These are phyloP conservation scores for Malbranchea zuffiana DNA, from an alignment of 2,329 filamentous ascomycete species.

Conservation along the genomic window DNA sequence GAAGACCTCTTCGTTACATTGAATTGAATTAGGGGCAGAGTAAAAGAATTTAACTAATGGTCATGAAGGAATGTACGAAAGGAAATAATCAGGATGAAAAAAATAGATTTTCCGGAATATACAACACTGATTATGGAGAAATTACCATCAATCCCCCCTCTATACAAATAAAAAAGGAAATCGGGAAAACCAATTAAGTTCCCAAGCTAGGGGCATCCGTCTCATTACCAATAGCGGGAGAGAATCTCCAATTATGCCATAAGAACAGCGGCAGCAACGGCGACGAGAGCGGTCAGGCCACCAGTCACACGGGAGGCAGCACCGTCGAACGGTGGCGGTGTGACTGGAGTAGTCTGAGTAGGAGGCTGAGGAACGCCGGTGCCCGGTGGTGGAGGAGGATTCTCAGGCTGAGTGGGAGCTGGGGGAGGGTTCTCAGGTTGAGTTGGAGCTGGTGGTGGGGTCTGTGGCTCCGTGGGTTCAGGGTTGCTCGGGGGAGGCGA, in stretches of 20 bases:
- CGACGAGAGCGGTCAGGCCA: conserved; percentile 9
- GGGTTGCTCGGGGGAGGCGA: background rate
- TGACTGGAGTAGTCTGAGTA: conserved; percentile 2
- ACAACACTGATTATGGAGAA: background rate
- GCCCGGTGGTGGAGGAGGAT: conserved; percentile 11
- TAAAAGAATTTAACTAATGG: no score
- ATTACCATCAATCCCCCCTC: background rate
- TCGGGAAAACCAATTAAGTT: background rate
- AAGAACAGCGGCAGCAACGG: conserved; percentile 11
- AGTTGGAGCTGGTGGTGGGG: conserved; percentile 35
- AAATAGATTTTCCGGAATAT: conserved; percentile 1
- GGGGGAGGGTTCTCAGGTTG: conserved; percentile 19
- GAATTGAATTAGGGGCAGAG: no score
- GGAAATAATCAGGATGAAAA: no score
- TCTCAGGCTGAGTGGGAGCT: conserved; percentile 19
- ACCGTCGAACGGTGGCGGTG: conserved; percentile 12
- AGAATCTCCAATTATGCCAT: no score
- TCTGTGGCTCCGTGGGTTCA: background rate
- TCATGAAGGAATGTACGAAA: no score
- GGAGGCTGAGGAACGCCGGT: conserved; percentile 9
- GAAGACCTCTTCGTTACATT: no score
- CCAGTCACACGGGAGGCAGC: conserved; percentile 9
- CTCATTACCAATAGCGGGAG: no score
- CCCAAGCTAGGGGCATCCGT: no score
- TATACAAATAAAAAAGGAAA: background rate